These are phyloP conservation scores for Sphagnum fallax DNA, from an alignment of 228 moss, liverwort and hornwort species.

Conservation along the genomic window DNA sequence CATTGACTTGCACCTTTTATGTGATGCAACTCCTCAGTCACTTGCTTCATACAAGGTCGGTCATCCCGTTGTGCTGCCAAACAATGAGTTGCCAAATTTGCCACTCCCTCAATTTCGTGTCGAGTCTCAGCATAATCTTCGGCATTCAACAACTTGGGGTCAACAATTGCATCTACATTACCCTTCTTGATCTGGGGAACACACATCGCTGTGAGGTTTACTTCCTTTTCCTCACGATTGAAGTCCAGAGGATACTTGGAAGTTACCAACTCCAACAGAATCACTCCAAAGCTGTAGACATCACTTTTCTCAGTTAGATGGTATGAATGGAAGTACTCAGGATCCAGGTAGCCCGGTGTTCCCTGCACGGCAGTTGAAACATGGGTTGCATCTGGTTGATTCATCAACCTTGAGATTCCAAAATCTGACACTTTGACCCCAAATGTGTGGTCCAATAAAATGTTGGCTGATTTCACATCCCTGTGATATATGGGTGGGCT, in stretches of 20 bases:
- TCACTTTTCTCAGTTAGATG: constrained; percentile 10
- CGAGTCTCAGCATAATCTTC: not conserved
- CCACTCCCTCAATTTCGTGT: not conserved
- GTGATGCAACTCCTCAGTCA: constrained; percentile 1
- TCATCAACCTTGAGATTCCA: constrained; percentile 8
- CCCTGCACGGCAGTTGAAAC: constrained; percentile 5
- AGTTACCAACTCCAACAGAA: constrained; percentile 10
- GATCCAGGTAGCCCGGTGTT: constrained; percentile 6
- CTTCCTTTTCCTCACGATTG: not conserved
- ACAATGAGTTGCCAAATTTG: constrained; percentile 3
- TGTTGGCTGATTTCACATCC: constrained; percentile 11
- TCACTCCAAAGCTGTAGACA: constrained; percentile 16
- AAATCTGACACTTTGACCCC: constrained; percentile 2
- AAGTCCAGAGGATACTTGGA: constrained; percentile 6
- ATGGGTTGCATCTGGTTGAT: constrained; percentile 1
- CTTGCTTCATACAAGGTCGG: constrained; percentile 13
- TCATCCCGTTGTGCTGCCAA: not conserved
- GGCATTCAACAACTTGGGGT: not conserved
- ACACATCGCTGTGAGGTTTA: constrained; percentile 7
- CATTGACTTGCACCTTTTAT: constrained; percentile 1
- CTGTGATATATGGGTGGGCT: constrained; percentile 5
- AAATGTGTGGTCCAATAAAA: constrained; percentile 1
- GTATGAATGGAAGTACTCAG: constrained; percentile 1
- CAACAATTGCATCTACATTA: not conserved
- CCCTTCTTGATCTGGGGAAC: constrained; percentile 5